phyloP scores from a whole-genome alignment of 1,284 basidiomycete species.

The Cutaneotrichosporon arboriforme region DNA sequence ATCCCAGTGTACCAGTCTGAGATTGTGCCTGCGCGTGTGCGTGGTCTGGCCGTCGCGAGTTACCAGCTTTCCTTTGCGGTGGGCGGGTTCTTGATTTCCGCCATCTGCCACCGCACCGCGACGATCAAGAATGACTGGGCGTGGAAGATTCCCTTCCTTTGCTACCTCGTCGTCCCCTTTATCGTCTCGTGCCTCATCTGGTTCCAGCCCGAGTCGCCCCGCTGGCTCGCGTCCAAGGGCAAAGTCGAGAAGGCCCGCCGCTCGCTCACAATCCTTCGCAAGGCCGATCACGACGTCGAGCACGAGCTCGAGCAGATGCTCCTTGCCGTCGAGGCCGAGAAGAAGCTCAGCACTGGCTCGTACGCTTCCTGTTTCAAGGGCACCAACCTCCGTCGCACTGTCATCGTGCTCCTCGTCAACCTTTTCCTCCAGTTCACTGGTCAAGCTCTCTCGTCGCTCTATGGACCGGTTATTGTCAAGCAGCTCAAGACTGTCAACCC shows the following conservation, averaged over 20 bases:
- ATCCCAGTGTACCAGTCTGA: conserved; percentile 16
- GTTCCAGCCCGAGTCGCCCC: conserved; percentile 23
- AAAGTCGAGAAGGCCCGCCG: conserved; percentile 14
- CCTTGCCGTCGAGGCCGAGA: conserved; percentile 2
- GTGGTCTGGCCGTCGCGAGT: conserved; percentile 12
- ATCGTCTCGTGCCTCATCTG: conserved; percentile 12
- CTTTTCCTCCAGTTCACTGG: conserved; percentile 17
- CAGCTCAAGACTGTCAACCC: conserved; percentile 6
- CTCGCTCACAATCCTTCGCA: conserved; percentile 17
- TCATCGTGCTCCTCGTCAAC: conserved; percentile 13
- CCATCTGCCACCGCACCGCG: conserved; percentile 7
- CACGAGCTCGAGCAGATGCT: not conserved
- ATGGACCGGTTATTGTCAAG: conserved; percentile 12
- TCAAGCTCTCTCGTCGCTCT: conserved; percentile 5
- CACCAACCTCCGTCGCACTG: conserved; percentile 10
- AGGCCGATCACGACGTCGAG: conserved; percentile 6
- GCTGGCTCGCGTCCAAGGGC: conserved; percentile 25
- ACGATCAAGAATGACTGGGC: conserved; percentile 10
- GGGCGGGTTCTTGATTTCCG: conserved; percentile 12
- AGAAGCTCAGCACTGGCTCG: not conserved
- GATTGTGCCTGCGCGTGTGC: conserved; percentile 14
- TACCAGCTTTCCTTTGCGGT: conserved; percentile 17
- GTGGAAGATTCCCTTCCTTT: conserved; percentile 13
- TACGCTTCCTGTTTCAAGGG: conserved; percentile 9
- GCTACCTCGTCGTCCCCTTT: conserved; percentile 10